Conservation (phyloP, 2,329 filamentous ascomycete genomes). For the Fusarium sp. region DNA sequence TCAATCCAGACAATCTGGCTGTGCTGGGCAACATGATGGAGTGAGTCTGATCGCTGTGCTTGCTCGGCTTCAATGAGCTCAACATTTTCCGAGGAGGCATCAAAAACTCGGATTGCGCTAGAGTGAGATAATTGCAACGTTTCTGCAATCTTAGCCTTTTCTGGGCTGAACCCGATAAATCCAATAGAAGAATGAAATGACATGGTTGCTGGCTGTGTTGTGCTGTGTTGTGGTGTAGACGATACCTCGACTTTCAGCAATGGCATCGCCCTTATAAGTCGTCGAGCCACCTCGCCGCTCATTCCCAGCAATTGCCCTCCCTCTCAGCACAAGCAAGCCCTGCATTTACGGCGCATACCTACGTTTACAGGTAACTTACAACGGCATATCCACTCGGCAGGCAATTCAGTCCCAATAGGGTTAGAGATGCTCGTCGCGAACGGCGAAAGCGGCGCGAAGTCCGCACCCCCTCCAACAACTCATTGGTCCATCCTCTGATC, state of each 20-base stretch:
- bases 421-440: accelerated
- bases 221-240: neutral
- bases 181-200: neutral
- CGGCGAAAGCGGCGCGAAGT: neutral
- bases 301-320: neutral
- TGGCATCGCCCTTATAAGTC: neutral
- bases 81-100: accelerated
- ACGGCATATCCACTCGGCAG: neutral
- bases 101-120: no score
- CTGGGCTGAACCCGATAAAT: neutral
- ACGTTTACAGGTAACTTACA: neutral
- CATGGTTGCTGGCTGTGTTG: neutral
- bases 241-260: neutral
- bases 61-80: neutral
- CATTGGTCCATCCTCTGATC: neutral
- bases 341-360: neutral
- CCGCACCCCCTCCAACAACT: neutral
- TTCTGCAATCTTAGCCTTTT: neutral
- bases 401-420: neutral
- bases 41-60: accelerated
- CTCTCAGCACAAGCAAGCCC: neutral
- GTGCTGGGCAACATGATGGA: neutral
- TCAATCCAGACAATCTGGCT: neutral
- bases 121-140: no score
- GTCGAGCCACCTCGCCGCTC: neutral